Evolutionary conservation across 768 basidiomycete genomes (phyloP).

Genomic region (Russula ochroleuca): DNA sequence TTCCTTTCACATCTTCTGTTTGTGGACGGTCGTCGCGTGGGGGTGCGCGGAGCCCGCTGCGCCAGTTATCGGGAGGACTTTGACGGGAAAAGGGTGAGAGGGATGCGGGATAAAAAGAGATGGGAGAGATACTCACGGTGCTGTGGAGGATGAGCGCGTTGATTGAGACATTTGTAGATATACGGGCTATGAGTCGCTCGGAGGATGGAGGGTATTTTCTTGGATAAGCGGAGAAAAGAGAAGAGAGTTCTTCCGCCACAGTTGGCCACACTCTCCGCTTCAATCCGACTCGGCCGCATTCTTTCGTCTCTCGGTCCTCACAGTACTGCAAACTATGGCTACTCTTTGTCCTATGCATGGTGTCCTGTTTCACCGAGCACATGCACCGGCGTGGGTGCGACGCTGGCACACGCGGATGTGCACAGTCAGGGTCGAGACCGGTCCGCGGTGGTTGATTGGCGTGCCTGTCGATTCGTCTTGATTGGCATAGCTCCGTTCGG

Average conservation of each 20-base stretch:
- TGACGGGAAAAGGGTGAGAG: neutral
- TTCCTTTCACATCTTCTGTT: slow-evolving; percentile 94
- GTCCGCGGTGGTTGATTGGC: neutral
- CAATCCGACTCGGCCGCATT: slow-evolving; percentile 27
- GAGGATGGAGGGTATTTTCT: neutral
- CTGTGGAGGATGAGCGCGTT: slow-evolving; percentile 26
- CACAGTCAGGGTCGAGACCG: neutral
- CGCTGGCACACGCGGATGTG: neutral
- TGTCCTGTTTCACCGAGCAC: neutral
- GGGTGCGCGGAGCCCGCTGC: slow-evolving; percentile 72
- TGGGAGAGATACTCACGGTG: slow-evolving; percentile 23
- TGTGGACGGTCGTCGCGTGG: slow-evolving; percentile 92
- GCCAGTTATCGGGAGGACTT: slow-evolving; percentile 49
- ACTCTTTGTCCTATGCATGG: neutral
- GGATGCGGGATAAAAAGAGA: too few relatives aligned
- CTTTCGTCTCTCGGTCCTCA: neutral
- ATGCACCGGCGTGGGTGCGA: neutral
- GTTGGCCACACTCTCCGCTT: slow-evolving; percentile 23
- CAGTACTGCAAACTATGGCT: neutral
- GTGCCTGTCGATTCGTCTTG: neutral
- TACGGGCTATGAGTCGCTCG: neutral
- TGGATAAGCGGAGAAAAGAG: neutral
- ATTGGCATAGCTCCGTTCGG: neutral
- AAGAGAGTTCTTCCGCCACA: neutral
- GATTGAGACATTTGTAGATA: slow-evolving; percentile 25